phyloP scores from a whole-genome alignment of 129 eudicot genomes.

The Glebionis coronaria region DNA sequence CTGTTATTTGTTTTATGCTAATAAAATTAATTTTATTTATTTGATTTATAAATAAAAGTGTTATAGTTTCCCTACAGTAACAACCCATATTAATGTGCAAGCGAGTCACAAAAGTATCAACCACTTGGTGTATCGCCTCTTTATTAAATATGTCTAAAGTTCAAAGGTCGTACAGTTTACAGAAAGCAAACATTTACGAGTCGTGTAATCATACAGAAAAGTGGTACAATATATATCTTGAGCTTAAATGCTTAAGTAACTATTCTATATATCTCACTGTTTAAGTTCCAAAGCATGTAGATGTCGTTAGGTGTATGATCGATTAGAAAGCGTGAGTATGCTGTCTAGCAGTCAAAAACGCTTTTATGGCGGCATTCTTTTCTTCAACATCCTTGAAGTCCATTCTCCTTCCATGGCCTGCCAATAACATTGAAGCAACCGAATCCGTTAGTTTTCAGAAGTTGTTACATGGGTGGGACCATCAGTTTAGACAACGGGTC shows the following conservation, averaged over 20 bases:
- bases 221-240: background rate
- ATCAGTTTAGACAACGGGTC: background rate
- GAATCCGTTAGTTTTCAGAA: too few relatives aligned
- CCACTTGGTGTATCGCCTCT: too few relatives aligned
- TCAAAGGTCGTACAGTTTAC: constrained; percentile 20
- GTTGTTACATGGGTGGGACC: too few relatives aligned
- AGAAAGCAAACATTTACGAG: background rate
- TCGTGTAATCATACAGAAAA: background rate
- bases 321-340: constrained; percentile 9
- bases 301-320: background rate
- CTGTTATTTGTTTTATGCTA: too few relatives aligned
- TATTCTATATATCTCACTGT: background rate
- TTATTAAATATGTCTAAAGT: too few relatives aligned
- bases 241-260: background rate
- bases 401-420: constrained; percentile 68
- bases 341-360: constrained; percentile 44
- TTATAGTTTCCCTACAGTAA: too few relatives aligned
- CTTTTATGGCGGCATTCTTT: constrained; percentile 47
- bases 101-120: too few relatives aligned
- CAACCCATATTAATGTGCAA: too few relatives aligned
- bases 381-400: constrained; percentile 39
- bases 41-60: too few relatives aligned
- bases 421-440: background rate
- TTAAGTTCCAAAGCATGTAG: background rate
- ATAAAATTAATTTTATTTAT: too few relatives aligned